A percentile compares a stretch with the other conserved stretches of the same genome.
phyloP scores from a whole-genome alignment of 805 yeast genomes.

The Zygoascus ofunaensis region DNA sequence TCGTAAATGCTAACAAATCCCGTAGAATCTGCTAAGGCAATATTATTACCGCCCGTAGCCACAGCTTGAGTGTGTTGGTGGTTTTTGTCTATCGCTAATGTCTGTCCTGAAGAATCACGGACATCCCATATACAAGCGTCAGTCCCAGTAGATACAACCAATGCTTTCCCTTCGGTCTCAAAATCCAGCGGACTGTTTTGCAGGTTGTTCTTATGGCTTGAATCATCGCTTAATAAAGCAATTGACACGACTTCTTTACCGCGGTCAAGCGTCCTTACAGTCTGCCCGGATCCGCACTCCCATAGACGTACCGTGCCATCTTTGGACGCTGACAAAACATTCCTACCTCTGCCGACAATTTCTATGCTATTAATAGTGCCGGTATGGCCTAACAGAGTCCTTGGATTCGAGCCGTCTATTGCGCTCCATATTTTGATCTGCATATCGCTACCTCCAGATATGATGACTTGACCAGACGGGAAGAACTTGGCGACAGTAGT shows the following conservation, averaged over 20 bases:
- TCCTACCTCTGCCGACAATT: constrained; percentile 58
- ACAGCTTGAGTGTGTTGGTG: constrained; percentile 20
- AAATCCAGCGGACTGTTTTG: background rate
- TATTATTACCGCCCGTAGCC: background rate
- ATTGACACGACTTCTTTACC: background rate
- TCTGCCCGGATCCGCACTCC: constrained; percentile 56
- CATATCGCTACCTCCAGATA: constrained; percentile 53
- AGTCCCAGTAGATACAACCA: constrained; percentile 4
- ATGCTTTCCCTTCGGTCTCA: background rate
- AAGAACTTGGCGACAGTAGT: constrained; percentile 41
- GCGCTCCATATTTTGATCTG: constrained; percentile 54
- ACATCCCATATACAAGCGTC: constrained; percentile 8
- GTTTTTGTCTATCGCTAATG: background rate
- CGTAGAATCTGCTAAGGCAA: background rate
- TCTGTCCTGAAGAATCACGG: background rate
- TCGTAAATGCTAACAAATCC: background rate
- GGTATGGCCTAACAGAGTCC: constrained; percentile 45
- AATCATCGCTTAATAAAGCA: background rate
- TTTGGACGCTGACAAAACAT: constrained; percentile 44
- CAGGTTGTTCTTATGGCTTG: background rate
- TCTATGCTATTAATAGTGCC: constrained; percentile 40
- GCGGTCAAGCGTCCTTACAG: constrained; percentile 32
- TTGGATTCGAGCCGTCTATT: constrained; percentile 37
- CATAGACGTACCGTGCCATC: constrained; percentile 52
- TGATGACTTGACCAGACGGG: constrained; percentile 54